Conservation (phyloP, 108 stramenopile species). For the Cyclotella distinguenda region DNA sequence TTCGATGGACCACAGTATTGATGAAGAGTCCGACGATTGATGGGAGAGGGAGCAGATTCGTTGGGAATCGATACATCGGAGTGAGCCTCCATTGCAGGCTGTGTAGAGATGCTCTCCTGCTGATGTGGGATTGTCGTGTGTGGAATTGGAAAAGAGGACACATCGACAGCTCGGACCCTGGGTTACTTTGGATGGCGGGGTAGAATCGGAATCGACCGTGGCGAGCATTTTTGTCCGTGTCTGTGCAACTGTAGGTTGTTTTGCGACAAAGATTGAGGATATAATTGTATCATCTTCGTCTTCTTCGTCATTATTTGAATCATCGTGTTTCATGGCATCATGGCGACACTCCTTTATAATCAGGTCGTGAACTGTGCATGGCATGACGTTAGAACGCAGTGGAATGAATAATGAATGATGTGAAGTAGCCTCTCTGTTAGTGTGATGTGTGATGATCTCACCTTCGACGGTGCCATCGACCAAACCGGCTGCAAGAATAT, state of each 20-base stretch:
- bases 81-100: constrained; percentile 66
- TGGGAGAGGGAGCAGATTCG: constrained; percentile 51
- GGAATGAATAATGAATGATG: background rate
- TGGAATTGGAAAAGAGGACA: constrained; percentile 57
- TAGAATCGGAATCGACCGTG: constrained; percentile 23
- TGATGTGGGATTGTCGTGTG: background rate
- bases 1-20: constrained; percentile 63
- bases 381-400: background rate
- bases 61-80: constrained; percentile 64
- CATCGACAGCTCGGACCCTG: constrained; percentile 58
- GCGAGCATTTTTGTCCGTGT: constrained; percentile 18
- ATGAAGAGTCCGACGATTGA: constrained; percentile 18
- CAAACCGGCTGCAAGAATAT: constrained; percentile 69
- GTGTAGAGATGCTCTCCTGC: constrained; percentile 64
- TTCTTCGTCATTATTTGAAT: constrained; percentile 44
- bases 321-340: background rate
- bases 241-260: constrained; percentile 16
- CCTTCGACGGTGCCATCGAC: constrained; percentile 84
- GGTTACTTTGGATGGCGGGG: constrained; percentile 8
- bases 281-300: constrained; percentile 73
- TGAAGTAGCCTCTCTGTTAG: background rate
- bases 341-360: background rate
- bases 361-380: constrained; percentile 73
- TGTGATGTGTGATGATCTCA: background rate
- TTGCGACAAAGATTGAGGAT: constrained; percentile 60